phyloP scores from a whole-genome alignment of 176 grass and related monocot genomes.

The Rhynchospora tenuis region DNA sequence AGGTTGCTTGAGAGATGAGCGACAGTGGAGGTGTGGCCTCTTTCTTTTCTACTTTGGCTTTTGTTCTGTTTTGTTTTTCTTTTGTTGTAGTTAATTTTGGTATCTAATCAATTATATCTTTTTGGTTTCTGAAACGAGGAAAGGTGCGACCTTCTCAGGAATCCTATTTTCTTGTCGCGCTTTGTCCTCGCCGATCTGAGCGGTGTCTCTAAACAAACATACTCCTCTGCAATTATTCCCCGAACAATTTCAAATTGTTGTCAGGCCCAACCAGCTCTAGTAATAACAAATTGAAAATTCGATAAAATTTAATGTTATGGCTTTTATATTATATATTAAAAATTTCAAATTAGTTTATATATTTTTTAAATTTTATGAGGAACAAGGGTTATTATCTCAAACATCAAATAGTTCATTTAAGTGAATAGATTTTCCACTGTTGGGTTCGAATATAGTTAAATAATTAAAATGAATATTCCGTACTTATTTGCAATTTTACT shows the following conservation, averaged over 20 bases:
- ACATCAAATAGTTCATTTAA: too few species aligned
- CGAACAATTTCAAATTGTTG: background rate
- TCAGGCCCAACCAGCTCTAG: too few species aligned
- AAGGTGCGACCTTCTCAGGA: slow-evolving; percentile 1
- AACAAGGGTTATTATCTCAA: too few species aligned
- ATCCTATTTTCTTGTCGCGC: slow-evolving; percentile 22
- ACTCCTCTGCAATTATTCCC: background rate
- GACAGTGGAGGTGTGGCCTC: background rate
- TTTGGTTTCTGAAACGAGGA: slow-evolving; percentile 21
- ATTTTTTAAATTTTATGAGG: too few species aligned
- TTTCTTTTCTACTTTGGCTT: background rate
- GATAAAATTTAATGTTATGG: too few species aligned
- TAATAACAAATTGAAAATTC: too few species aligned
- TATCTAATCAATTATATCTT: background rate
- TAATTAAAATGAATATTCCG: too few species aligned
- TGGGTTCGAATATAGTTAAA: too few species aligned
- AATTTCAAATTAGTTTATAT: too few species aligned
- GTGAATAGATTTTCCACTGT: too few species aligned
- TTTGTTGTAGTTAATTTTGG: background rate
- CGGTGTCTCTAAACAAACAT: background rate
- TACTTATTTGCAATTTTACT: too few species aligned
- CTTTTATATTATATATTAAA: too few species aligned
- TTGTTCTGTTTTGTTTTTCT: background rate
- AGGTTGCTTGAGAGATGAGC: background rate
- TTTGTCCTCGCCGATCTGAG: slow-evolving; percentile 14